These are phyloP conservation scores for Debaryomycetaceae sp. DNA, from an alignment of 1,139 yeast genomes.

Conservation along the genomic window DNA sequence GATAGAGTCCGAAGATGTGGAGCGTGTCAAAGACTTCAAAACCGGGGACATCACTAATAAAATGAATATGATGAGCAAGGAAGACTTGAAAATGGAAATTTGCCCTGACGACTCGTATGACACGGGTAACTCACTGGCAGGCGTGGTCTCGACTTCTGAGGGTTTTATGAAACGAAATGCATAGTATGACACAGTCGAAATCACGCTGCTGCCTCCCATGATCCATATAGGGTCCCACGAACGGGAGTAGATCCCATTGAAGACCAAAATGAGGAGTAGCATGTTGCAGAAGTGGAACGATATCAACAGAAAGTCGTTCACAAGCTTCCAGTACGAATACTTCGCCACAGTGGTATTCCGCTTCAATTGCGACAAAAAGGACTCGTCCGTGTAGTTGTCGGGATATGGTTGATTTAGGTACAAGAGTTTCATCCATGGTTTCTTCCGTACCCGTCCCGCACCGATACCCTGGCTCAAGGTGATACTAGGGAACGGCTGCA, in stretches of 20 bases:
- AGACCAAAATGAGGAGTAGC: constrained; percentile 57
- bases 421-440: constrained; percentile 75
- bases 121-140: neutral
- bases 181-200: constrained; percentile 27
- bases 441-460: neutral
- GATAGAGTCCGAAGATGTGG: constrained; percentile 90
- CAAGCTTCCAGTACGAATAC: constrained; percentile 61
- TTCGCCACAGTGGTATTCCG: constrained; percentile 72
- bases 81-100: constrained; percentile 48
- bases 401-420: constrained; percentile 87
- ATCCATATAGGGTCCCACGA: constrained; percentile 45
- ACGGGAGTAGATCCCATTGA: constrained; percentile 51
- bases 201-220: constrained; percentile 21
- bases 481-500: neutral
- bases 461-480: neutral
- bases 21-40: constrained; percentile 77
- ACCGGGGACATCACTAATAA: constrained; percentile 84
- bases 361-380: constrained; percentile 75
- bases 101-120: constrained; percentile 3
- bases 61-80: constrained; percentile 63
- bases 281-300: constrained; percentile 63
- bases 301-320: constrained; percentile 66
- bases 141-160: neutral
- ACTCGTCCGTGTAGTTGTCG: constrained; percentile 82
- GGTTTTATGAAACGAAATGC: constrained; percentile 5